Percentiles rank a stretch among this genome's conserved stretches.
phyloP scores from a whole-genome alignment of 805 yeast species.

The Candida montana region DNA sequence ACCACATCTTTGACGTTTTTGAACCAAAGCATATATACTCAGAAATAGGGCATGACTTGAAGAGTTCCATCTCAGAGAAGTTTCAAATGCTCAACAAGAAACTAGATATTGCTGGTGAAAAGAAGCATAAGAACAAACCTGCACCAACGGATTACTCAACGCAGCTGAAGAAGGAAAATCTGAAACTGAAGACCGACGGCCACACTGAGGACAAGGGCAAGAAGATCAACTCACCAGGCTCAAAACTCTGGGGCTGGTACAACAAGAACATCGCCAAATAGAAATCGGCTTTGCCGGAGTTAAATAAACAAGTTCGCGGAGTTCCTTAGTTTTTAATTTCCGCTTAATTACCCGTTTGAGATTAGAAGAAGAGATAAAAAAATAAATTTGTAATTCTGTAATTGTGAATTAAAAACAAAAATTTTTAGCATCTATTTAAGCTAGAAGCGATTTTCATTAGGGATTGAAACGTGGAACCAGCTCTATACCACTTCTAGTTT shows the following conservation, averaged over 20 bases:
- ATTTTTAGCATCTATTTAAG: too few relatives aligned
- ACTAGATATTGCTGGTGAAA: slow-evolving; percentile 17
- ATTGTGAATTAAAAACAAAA: too few relatives aligned
- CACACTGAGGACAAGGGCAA: not conserved
- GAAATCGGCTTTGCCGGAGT: too few relatives aligned
- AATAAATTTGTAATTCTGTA: too few relatives aligned
- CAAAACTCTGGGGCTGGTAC: slow-evolving; percentile 12
- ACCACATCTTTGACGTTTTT: slow-evolving; percentile 60
- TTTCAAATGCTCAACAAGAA: slow-evolving; percentile 28
- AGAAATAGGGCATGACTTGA: slow-evolving; percentile 12
- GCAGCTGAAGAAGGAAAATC: slow-evolving; percentile 1
- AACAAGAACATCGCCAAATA: slow-evolving; percentile 11
- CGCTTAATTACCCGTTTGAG: not conserved
- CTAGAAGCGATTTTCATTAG: too few relatives aligned
- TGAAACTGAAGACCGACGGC: slow-evolving; percentile 1
- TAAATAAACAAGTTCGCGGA: too few relatives aligned
- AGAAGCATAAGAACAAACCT: not conserved
- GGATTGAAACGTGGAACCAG: too few relatives aligned
- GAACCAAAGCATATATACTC: slow-evolving; percentile 39
- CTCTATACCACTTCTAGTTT: too few relatives aligned
- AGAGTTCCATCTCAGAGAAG: slow-evolving; percentile 15
- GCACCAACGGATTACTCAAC: not conserved
- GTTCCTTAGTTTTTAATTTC: not conserved
- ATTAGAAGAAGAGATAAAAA: too few relatives aligned
- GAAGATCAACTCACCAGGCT: slow-evolving; percentile 1